phyloP scores from a whole-genome alignment of 495 filamentous ascomycete species.

The Pyrenula aspistea region DNA sequence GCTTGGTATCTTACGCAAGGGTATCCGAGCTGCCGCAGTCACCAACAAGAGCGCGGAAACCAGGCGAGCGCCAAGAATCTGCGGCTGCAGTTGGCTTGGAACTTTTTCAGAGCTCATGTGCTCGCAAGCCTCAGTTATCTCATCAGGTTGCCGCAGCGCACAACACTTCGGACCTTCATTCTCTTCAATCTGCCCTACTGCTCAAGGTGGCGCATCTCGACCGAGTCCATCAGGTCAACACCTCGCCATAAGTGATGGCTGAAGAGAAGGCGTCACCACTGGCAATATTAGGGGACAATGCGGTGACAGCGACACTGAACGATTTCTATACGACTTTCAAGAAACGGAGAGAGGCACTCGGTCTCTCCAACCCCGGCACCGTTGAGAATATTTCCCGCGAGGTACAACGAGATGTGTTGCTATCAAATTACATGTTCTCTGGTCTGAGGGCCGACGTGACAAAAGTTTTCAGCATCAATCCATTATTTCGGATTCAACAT shows the following conservation, averaged over 20 bases:
- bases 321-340: conserved; percentile 76
- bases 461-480: conserved; percentile 84
- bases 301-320: conserved; percentile 51
- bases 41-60: neutral
- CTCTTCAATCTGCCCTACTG: no score
- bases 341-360: conserved; percentile 73
- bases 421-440: conserved; percentile 89
- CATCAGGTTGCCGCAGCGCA: neutral
- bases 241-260: conserved; percentile 14
- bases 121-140: neutral
- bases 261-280: conserved; percentile 40
- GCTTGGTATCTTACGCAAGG: no score
- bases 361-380: conserved; percentile 81
- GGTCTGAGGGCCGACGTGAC: conserved; percentile 91
- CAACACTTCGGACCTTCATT: no score
- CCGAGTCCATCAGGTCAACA: no score
- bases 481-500: conserved; percentile 95
- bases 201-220: neutral
- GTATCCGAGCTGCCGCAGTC: neutral
- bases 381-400: conserved; percentile 86
- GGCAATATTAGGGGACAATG: conserved; percentile 60
- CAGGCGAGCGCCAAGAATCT: neutral
- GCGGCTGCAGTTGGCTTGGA: neutral
- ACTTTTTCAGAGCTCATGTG: neutral
- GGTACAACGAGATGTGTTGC: conserved; percentile 87